Conservation (phyloP, 148 eudicot genomes). For the Silene latifolia region DNA sequence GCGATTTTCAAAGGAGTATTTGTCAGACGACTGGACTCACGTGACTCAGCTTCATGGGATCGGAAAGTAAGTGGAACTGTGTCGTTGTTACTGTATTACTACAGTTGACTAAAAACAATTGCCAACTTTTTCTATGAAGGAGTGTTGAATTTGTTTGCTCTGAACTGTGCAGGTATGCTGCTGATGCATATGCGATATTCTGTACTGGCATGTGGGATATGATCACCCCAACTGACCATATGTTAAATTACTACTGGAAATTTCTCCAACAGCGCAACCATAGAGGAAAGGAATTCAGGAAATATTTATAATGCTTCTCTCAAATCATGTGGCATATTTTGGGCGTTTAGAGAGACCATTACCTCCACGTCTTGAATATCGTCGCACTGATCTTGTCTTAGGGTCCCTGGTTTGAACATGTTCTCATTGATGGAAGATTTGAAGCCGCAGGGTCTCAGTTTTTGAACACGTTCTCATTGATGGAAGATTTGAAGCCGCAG, state of each 20-base stretch:
- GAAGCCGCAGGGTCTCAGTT: no score
- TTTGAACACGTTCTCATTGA: no score
- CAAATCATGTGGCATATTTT: background rate
- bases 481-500: no score
- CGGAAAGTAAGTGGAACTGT: conserved; percentile 57
- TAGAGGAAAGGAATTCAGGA: background rate
- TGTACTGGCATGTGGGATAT: conserved; percentile 74
- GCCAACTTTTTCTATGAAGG: background rate
- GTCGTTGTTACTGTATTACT: background rate
- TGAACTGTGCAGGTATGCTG: conserved; percentile 59
- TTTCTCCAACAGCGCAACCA: conserved; percentile 32
- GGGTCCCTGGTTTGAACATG: no score
- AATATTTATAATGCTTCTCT: background rate
- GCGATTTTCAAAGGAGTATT: conserved; percentile 57
- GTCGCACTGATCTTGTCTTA: no score
- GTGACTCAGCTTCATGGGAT: conserved; percentile 73
- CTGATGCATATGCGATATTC: conserved; percentile 91
- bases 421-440: no score
- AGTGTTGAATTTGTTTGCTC: background rate
- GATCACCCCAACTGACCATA: conserved; percentile 65
- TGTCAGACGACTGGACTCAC: conserved; percentile 62
- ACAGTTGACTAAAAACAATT: background rate
- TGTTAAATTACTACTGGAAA: conserved; percentile 65
- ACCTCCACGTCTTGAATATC: background rate
- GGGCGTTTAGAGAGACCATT: background rate